Base-by-base conservation (phyloP, 345 rosid species). In the Citrus unshiu region DNA sequence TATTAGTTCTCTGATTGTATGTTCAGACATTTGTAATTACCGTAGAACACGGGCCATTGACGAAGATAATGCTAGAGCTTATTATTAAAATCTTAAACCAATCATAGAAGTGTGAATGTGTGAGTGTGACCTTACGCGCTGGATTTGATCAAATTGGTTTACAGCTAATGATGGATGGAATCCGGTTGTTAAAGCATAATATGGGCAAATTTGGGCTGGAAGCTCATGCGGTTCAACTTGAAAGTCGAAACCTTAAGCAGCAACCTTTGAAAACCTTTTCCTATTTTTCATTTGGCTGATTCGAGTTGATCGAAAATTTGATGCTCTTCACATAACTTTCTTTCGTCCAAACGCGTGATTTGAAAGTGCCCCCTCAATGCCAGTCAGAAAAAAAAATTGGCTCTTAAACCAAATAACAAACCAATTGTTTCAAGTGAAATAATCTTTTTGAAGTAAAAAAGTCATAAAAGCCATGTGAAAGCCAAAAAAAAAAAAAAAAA, bases 111-210 rank as follows among this genome's bases (percentile, higher is more conserved):
- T 70, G 59, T 70, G 58, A 70, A 43, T 70, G 59, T 46, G 73
- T 43, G 32, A 0, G 56, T 46, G 73, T 43, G 10, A 3, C 21
- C 58, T 35, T 37, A 59, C 56, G 76, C 76, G 56, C 67, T 73
- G 32, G 60, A 59, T 19, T 34, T 71, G 32, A 73, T 22, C 32
- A 16, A 68, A 37, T 24, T 77, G 79, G 32, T 24, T 22, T 79
- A 70, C 85, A 79, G 85, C 85, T 82, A 78, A 82, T 72, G n/a
- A 7, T 35, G 27, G 3, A 27, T 54, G 73, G 49, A 76, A 54
- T 67, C 63, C 51, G 60, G 56, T 13, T 67, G 25, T 22, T 76
- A 68, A 34, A 54, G 18, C 1, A 0, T 43, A 14, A 49, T 10
- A 0, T 43, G 59, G 7, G 43, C 65, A 18, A 29, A 51, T 75